These are phyloP conservation scores for Tephrocybe rancida DNA, from an alignment of 768 basidiomycete genomes.

Conservation along the genomic window DNA sequence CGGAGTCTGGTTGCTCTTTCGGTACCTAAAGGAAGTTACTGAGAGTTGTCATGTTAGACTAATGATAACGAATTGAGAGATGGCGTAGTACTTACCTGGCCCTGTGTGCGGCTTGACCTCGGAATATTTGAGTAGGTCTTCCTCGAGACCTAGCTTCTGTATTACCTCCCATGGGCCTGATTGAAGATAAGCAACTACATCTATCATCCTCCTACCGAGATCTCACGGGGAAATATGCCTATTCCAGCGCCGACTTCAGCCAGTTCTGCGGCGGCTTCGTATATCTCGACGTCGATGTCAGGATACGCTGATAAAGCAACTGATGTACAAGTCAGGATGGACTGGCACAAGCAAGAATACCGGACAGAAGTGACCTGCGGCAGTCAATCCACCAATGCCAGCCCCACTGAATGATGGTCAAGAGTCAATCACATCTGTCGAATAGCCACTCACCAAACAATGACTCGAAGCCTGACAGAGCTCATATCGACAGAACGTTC, in stretches of 20 bases:
- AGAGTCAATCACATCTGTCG: slow-evolving; percentile 15
- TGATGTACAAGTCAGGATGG: slow-evolving; percentile 15
- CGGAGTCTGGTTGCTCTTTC: slow-evolving; percentile 61
- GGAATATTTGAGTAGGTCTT: slow-evolving; percentile 41
- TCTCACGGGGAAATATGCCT: slow-evolving; percentile 50
- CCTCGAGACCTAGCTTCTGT: slow-evolving; percentile 45
- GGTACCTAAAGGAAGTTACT: slow-evolving; percentile 57
- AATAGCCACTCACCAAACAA: slow-evolving; percentile 47
- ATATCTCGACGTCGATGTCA: slow-evolving; percentile 59
- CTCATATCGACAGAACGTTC: slow-evolving; percentile 22
- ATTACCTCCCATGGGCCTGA: slow-evolving; percentile 53
- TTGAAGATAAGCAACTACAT: background rate
- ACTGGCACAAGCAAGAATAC: background rate
- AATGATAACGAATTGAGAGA: background rate
- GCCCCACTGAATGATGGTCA: slow-evolving; percentile 40
- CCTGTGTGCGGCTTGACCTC: slow-evolving; percentile 41
- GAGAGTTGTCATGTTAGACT: slow-evolving; percentile 2
- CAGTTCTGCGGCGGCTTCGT: slow-evolving; percentile 52
- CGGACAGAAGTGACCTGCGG: slow-evolving; percentile 34
- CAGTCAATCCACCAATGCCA: slow-evolving; percentile 51
- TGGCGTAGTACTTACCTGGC: slow-evolving; percentile 34
- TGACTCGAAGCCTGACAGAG: slow-evolving; percentile 47
- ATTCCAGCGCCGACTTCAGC: slow-evolving; percentile 67
- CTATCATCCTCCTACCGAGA: slow-evolving; percentile 16
- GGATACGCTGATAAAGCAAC: slow-evolving; percentile 50